Conservation (phyloP, 1,284 basidiomycete species). For the Pascua guehoae region DNA sequence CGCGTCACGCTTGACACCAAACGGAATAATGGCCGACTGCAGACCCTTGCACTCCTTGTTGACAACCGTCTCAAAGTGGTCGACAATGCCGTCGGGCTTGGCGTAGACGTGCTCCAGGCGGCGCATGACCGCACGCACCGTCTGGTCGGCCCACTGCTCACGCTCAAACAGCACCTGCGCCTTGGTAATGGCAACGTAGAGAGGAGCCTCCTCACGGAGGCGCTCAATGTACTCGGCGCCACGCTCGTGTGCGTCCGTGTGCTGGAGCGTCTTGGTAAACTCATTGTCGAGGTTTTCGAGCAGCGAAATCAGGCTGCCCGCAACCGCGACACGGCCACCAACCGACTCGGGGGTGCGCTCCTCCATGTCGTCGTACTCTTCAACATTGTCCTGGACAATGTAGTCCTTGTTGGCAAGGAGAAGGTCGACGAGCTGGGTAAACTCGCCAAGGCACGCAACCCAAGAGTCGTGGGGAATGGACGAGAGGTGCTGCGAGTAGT, state of each 20-base stretch:
- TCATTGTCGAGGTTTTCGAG: conserved; percentile 97
- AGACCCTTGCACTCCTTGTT: conserved; percentile 52
- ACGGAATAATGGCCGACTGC: conserved; percentile 59
- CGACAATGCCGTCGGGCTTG: conserved; percentile 93
- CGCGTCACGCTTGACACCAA: conserved; percentile 60
- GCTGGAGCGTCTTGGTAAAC: conserved; percentile 95
- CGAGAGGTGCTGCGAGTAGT: conserved; percentile 63
- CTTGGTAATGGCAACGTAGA: conserved; percentile 89
- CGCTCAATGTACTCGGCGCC: conserved; percentile 97
- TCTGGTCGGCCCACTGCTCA: conserved; percentile 69
- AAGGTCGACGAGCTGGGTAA: conserved; percentile 79
- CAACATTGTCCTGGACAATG: conserved; percentile 73
- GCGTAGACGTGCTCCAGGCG: conserved; percentile 97
- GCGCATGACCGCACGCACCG: conserved; percentile 85
- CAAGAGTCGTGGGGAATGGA: conserved; percentile 92
- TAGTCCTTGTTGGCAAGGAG: conserved; percentile 67
- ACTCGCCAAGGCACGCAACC: conserved; percentile 79
- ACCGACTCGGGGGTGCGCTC: conserved; percentile 70
- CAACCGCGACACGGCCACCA: conserved; percentile 55
- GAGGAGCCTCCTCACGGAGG: conserved; percentile 87
- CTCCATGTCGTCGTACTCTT: conserved; percentile 87
- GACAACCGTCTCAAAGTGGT: conserved; percentile 75
- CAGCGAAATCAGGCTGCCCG: conserved; percentile 89
- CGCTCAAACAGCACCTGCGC: conserved; percentile 88
- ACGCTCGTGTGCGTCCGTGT: conserved; percentile 84